Conservation (phyloP, 305 asterid species). For the Euphrasia arctica region DNA sequence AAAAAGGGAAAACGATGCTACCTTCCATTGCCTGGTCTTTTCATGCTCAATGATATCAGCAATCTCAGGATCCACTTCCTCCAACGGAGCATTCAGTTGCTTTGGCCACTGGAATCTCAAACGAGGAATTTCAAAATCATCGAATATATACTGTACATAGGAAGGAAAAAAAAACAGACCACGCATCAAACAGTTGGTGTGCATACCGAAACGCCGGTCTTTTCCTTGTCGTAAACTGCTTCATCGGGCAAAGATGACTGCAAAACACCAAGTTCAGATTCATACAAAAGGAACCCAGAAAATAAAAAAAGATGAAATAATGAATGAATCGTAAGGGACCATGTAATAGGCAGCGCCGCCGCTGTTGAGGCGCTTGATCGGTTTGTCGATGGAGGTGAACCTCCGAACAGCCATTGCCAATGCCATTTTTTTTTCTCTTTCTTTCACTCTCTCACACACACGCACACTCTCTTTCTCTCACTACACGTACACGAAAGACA, state of each 20-base stretch:
- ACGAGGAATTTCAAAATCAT: too few relatives aligned
- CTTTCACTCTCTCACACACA: not conserved
- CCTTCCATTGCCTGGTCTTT: constrained; percentile 96
- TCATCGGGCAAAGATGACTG: constrained; percentile 74
- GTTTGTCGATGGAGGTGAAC: constrained; percentile 63
- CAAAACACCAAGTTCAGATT: constrained; percentile 1
- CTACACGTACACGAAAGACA: not conserved
- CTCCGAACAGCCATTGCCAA: constrained; percentile 78
- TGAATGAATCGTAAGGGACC: constrained; percentile 32
- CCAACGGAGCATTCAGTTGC: constrained; percentile 81
- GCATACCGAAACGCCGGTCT: constrained; percentile 59
- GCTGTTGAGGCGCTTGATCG: constrained; percentile 39
- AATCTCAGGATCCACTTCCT: constrained; percentile 86
- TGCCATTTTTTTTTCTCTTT: constrained; percentile 42
- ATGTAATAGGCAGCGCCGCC: constrained; percentile 67
- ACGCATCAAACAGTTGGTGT: constrained; percentile 15
- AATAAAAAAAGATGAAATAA: not conserved
- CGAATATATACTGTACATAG: not conserved
- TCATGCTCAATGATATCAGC: constrained; percentile 87
- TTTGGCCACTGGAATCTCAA: constrained; percentile 67
- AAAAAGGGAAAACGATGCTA: constrained; percentile 17
- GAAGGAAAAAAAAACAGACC: constrained; percentile 5
- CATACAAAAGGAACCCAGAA: not conserved
- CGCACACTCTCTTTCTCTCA: not conserved
- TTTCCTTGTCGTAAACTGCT: constrained; percentile 73